These are phyloP conservation scores for Eurotiales sp. DNA, from an alignment of 2,329 filamentous ascomycete genomes.

Conservation along the genomic window DNA sequence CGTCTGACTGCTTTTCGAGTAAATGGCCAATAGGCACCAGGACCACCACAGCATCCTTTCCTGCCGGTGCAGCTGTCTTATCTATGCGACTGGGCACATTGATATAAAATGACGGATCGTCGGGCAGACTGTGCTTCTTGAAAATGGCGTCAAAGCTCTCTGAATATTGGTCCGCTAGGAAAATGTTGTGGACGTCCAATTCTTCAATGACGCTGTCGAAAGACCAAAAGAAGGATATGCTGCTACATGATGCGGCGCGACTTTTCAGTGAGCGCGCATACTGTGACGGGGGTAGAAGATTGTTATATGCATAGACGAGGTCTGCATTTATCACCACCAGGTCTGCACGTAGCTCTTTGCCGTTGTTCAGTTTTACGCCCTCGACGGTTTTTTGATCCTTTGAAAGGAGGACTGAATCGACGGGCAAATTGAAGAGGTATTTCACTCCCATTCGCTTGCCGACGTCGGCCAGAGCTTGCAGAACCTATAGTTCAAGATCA, in stretches of 20 bases:
- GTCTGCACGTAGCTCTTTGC: constrained; percentile 59
- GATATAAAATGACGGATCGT: constrained; percentile 70
- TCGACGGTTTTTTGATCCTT: constrained; percentile 51
- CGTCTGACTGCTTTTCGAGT: constrained; percentile 16
- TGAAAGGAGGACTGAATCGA: constrained; percentile 54
- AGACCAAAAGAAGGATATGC: constrained; percentile 70
- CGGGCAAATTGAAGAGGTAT: constrained; percentile 58
- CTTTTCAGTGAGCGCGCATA: constrained; percentile 39
- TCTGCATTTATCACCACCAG: constrained; percentile 70
- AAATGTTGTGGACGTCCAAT: constrained; percentile 70
- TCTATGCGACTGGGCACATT: constrained; percentile 71
- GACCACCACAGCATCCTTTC: constrained; percentile 64
- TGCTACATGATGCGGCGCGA: constrained; percentile 62
- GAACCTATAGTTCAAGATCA: constrained; percentile 17
- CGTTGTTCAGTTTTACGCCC: constrained; percentile 58
- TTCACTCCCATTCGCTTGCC: constrained; percentile 60
- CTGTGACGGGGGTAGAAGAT: constrained; percentile 57
- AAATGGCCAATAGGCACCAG: constrained; percentile 71
- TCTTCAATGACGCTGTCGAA: constrained; percentile 49
- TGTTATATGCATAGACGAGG: constrained; percentile 69
- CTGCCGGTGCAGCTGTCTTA: constrained; percentile 61
- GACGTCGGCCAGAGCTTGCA: constrained; percentile 58
- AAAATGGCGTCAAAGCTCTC: constrained; percentile 76
- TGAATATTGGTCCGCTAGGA: constrained; percentile 68
- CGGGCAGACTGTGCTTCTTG: constrained; percentile 62